These are phyloP conservation scores for Boletus patriciae DNA, from an alignment of 768 basidiomycete genomes.

Conservation along the genomic window DNA sequence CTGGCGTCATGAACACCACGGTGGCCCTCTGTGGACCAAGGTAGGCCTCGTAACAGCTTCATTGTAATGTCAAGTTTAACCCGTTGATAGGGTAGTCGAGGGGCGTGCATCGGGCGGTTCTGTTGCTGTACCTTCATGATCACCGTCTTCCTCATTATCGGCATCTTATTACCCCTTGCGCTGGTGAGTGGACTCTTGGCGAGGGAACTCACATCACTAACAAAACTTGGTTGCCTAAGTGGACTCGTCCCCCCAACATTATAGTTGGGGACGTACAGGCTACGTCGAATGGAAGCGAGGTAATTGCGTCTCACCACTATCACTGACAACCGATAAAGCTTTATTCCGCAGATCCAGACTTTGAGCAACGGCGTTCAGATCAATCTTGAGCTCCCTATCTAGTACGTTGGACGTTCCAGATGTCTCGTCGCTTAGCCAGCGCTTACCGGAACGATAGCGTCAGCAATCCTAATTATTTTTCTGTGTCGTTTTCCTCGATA, in stretches of 20 bases:
- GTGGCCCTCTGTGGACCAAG: conserved; percentile 64
- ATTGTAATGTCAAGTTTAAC: neutral
- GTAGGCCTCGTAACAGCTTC: conserved; percentile 32
- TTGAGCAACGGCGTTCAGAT: conserved; percentile 48
- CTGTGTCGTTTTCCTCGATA: conserved; percentile 63
- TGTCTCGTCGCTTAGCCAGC: neutral
- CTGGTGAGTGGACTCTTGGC: conserved; percentile 47
- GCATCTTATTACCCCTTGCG: conserved; percentile 64
- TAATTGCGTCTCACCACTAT: conserved; percentile 29
- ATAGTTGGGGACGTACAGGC: conserved; percentile 49
- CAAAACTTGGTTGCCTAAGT: conserved; percentile 43
- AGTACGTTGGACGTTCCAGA: conserved; percentile 42
- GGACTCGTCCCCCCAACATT: conserved; percentile 74
- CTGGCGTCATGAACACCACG: conserved; percentile 58
- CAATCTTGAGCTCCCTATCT: conserved; percentile 64
- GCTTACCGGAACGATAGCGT: conserved; percentile 48
- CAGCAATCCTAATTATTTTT: conserved; percentile 79
- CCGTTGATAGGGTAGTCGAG: conserved; percentile 53
- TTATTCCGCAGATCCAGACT: conserved; percentile 37
- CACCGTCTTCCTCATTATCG: conserved; percentile 58
- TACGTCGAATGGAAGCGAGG: conserved; percentile 44
- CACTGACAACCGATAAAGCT: conserved; percentile 20
- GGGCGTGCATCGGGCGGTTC: conserved; percentile 63
- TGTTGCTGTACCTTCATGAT: conserved; percentile 76
- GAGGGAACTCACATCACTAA: conserved; percentile 3